Base-by-base conservation (phyloP, 2,329 filamentous ascomycete genomes). In the Penicillium olsonii region DNA sequence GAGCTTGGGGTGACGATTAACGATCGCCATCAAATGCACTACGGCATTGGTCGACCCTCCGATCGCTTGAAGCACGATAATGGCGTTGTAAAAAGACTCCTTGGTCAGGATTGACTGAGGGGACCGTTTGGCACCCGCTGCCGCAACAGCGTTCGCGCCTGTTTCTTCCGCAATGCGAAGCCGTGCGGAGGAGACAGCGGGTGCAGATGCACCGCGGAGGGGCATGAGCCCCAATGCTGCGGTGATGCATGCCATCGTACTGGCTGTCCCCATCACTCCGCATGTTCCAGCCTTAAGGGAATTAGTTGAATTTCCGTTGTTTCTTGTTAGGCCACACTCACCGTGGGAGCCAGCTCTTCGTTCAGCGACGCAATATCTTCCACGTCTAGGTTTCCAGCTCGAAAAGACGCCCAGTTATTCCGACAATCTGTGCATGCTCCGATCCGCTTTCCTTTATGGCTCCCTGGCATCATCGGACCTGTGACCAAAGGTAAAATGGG, bases 381-480 rank as follows among this genome's bases (percentile, higher is more conserved):
- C 2, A 90, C 81, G 54, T 88, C 85, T 7, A 89, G 79, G 5
- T 77, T 74, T 0, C 84, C 84, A 0, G 84, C 85, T n/a, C 87
- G 75, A 48, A 82, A 90, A 0, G 76, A 79, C 0, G 85, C 86
- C 87, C 87, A 90, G 54, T 87, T 88, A 61, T 82, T 87, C 11
- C 87, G 75, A 50, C 87, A 90, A 58, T 90, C 87, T 0, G 87
- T 90, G 53, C 87, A 90, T 5, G 87, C 87, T 1, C 87, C 87
- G 1, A 90, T 80, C 0, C 87, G 72, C 2, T 76, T 73, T 0
- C 87, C 87, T 11, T 78, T 75, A 53, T 86, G 80, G 29, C 81
- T 87, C 0, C 87, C 87, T 0, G 87, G 85, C 81, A 89, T 84
- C 85, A 90, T 90, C 0, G 87, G 87, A 0, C 87, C 87, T 0